Base-by-base conservation (phyloP, 768 basidiomycete genomes). In the Pleurotus pulmonarius region DNA sequence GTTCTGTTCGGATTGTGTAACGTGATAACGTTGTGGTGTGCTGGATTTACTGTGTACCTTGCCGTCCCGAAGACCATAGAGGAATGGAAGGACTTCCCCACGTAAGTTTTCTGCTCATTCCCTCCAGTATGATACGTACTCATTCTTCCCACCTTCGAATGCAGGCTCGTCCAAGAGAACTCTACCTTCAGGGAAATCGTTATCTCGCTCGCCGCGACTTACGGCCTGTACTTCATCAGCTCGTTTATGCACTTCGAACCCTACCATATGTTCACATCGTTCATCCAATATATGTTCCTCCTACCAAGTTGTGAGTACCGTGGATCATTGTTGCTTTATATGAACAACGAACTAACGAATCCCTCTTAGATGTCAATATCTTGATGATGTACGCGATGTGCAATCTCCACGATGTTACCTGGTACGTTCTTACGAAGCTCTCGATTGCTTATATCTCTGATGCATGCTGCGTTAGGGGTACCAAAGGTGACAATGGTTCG, bases 381-480 rank as follows among this genome's bases (percentile, higher is more conserved):
- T 72, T 92, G 66, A 92, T 94, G 83, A 95, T 92, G 81, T 95
- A 95, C 66, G 92, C 92, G 26, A 93, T 95, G 83, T 97, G 94
- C 75, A 92, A 91, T 68, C 66, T 92, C 61, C 92, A 94, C 70
- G 91, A 94, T 66, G 90, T 94, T 45, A 88, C 87, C 29, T 90
- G 88, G 75, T 74, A 60, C n/a, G 45, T 46, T 44, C 26, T 15
- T 2, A 29, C 18, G 3, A 5, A 29, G 8, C 2, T 25, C 51
- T 34, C 25, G 45, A 18, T 37, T n/a, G 18, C 43, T 18, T 18
- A 16, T 40, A 11, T 39, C 16, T 46, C 16, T 24, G 24, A 38
- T 20, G 5, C n/a, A 22, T 25, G 11, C 25, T 43, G 15, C 49
- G 4, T 37, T 49, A 81, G 82, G 93, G 94, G 94, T 58, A 95